phyloP scores from a whole-genome alignment of 139 green algal species.

The Astrephomene gubernaculifera region DNA sequence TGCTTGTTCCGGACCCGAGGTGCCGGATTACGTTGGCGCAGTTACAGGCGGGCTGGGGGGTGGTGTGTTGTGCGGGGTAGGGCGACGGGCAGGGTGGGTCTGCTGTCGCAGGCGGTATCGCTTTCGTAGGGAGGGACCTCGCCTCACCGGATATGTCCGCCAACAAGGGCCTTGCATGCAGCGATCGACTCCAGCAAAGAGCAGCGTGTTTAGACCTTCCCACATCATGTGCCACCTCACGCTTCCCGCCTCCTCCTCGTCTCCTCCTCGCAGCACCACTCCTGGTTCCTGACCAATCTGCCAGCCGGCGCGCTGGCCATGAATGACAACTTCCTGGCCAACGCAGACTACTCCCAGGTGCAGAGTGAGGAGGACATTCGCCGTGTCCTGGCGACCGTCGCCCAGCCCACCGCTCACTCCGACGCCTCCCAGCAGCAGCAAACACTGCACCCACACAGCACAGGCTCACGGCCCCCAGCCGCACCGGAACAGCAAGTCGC shows the following conservation, averaged over 20 bases:
- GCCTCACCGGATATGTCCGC: no score
- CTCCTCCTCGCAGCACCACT: conserved; percentile 59
- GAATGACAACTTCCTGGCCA: conserved; percentile 75
- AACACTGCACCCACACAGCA: no score
- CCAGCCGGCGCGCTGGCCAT: conserved; percentile 85
- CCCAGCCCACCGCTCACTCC: conserved; percentile 21
- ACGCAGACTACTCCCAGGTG: conserved; percentile 50
- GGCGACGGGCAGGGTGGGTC: no score
- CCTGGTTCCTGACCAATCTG: conserved; percentile 93
- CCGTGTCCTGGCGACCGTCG: conserved; percentile 23
- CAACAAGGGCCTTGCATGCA: no score
- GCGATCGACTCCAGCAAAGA: no score
- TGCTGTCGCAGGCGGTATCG: no score
- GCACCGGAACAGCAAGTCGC: no score
- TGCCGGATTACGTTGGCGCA: conserved; percentile 67
- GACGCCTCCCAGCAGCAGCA: no score
- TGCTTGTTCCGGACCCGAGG: conserved; percentile 65
- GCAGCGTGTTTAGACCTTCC: background rate
- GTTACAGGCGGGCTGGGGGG: conserved; percentile 45
- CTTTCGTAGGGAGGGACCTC: no score
- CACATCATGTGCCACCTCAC: no score
- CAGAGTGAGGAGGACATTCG: conserved; percentile 48
- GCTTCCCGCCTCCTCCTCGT: background rate
- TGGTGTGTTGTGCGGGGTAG: background rate
- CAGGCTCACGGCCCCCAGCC: no score